Base-by-base conservation (phyloP, 2,329 filamentous ascomycete genomes). In the Aurifilum marmelostoma region DNA sequence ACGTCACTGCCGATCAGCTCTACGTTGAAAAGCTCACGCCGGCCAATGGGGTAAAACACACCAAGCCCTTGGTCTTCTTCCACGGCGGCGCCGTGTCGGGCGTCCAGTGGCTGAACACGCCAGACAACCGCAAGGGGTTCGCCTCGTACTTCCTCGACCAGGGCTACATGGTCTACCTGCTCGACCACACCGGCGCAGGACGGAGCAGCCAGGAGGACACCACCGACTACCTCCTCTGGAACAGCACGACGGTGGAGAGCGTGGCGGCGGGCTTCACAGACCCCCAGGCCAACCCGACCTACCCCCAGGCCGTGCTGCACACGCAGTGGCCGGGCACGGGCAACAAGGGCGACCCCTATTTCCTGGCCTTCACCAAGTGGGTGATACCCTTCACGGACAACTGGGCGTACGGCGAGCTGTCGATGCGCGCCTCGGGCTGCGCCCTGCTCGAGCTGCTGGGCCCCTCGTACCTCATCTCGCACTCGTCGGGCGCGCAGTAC, bases 311-410 rank as follows among this genome's bases (percentile, higher is more conserved):
- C 32, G 72, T 72, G 63, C 68, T 77, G 29, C 77, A 79, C 68
- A 77, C 77, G 0, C 77, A 78, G 65, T 79, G 76, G 76, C 77
- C 77, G 12, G 77, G 77, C 34, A 75, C 74, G 11, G 76, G 75
- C 2, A 72, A 73, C 50, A 69, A 71, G 12, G 82, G 83, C 11
- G 83, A 86, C 71, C 71, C 80, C 1, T 75, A 76, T 12, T 86
- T 86, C 71, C 83, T 86, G 73, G 76, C 78, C 5, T 84, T 85
- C 73, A 83, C 83, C 75, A 78, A 79, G 41, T 79, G 79, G 39
- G 77, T 82, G 63, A 76, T 83, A 3, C 82, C 80, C 24, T 78
- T 76, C 59, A 74, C 74, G 3, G 71, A 66, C 11, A 72, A 73
- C 65, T 71, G 71, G 43, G 70, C 65, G 16, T 63, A 72, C 3